phyloP scores from a whole-genome alignment of 2,329 filamentous ascomycete genomes.

The Fusarium praegraminearum region DNA sequence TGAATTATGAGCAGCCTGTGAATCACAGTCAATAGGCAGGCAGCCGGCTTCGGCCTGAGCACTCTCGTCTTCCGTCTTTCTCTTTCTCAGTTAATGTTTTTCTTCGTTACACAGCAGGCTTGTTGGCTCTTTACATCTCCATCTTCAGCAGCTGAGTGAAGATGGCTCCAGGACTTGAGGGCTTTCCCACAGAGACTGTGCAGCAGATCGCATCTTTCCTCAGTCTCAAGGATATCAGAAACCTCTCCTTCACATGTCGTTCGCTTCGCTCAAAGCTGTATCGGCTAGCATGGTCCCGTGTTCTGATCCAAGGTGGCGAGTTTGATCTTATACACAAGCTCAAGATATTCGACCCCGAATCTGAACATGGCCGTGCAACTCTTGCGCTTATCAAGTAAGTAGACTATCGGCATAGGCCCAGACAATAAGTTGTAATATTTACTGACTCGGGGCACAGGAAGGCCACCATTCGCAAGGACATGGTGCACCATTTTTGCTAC shows the following conservation, averaged over 20 bases:
- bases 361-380: background rate
- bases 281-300: background rate
- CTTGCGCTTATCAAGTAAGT: background rate
- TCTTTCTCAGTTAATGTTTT: background rate
- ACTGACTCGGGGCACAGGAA: background rate
- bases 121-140: background rate
- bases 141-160: background rate
- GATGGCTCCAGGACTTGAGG: background rate
- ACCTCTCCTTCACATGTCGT: background rate
- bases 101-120: background rate
- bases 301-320: background rate
- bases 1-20: background rate
- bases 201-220: background rate
- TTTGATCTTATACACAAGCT: background rate
- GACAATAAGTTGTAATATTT: background rate
- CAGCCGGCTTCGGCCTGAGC: too few species aligned
- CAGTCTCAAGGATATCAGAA: background rate
- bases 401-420: background rate
- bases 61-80: background rate
- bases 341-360: background rate
- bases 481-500: background rate
- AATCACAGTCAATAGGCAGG: background rate
- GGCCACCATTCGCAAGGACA: background rate
- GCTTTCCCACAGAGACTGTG: background rate
- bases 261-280: background rate